phyloP scores from a whole-genome alignment of 192 early-diverging fungal genomes.

The Chytriomyces sp. region DNA sequence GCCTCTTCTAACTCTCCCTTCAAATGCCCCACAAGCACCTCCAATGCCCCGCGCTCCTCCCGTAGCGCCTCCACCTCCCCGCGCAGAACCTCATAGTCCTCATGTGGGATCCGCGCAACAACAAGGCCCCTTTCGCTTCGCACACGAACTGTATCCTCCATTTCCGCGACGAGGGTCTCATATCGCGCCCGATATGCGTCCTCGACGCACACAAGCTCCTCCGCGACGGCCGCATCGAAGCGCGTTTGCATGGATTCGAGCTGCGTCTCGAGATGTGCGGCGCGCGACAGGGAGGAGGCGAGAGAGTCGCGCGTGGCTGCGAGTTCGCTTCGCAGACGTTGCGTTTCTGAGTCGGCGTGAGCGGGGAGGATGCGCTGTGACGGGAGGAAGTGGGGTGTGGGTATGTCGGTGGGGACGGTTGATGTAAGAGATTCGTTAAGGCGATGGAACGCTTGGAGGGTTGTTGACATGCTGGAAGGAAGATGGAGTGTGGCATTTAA shows the following conservation, averaged over 20 bases:
- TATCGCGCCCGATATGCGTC: neutral
- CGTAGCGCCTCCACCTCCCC: neutral
- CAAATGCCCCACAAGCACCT: neutral
- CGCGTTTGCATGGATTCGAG: neutral
- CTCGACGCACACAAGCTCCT: conserved; percentile 5
- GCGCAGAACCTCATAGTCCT: neutral
- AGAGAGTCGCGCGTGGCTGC: neutral
- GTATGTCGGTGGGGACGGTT: too few relatives aligned
- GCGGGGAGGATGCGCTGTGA: neutral
- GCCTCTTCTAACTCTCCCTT: conserved; percentile 19
- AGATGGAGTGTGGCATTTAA: too few relatives aligned
- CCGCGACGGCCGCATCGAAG: conserved; percentile 1
- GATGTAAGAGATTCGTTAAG: too few relatives aligned
- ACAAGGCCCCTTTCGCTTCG: too few relatives aligned
- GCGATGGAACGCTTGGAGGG: too few relatives aligned
- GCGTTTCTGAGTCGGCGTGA: neutral
- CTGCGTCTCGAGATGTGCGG: neutral
- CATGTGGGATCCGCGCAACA: neutral
- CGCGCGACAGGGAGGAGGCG: neutral
- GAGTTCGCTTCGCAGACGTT: neutral
- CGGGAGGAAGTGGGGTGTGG: neutral
- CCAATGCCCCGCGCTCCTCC: neutral
- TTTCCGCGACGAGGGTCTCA: neutral
- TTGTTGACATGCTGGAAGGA: too few relatives aligned
- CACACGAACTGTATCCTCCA: neutral